phyloP scores from a whole-genome alignment of 2,329 filamentous ascomycete genomes.

The Diplocarpon rosae region DNA sequence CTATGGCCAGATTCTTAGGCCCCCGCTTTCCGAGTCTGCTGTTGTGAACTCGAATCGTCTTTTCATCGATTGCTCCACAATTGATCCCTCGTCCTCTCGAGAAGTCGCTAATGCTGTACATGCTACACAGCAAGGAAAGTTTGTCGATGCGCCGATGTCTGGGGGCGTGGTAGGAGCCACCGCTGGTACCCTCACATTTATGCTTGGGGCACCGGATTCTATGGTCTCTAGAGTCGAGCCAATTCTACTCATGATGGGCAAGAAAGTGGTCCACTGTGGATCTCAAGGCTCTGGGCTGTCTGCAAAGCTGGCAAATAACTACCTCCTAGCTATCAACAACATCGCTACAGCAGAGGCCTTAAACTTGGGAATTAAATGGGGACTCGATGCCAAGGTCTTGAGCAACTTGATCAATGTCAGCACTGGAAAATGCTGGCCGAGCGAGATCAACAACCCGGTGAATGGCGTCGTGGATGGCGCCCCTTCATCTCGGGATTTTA shows the following conservation, averaged over 20 bases:
- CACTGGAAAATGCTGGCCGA: constrained; percentile 93
- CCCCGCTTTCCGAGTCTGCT: constrained; percentile 38
- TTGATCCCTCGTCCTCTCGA: constrained; percentile 77
- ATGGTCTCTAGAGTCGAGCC: constrained; percentile 55
- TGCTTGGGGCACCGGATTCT: constrained; percentile 64
- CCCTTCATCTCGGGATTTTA: constrained; percentile 66
- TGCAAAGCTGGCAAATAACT: constrained; percentile 95
- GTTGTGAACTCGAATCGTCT: constrained; percentile 50
- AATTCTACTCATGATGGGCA: constrained; percentile 72
- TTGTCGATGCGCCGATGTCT: constrained; percentile 94
- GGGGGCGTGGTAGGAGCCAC: constrained; percentile 87
- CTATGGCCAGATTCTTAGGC: constrained; percentile 63
- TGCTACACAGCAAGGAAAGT: constrained; percentile 56
- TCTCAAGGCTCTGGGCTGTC: constrained; percentile 75
- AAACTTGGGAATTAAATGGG: constrained; percentile 44
- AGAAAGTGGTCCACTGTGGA: constrained; percentile 76
- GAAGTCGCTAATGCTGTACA: constrained; percentile 62
- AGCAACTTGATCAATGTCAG: constrained; percentile 85
- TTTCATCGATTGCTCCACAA: constrained; percentile 95
- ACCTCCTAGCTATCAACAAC: constrained; percentile 88
- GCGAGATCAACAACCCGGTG: constrained; percentile 91
- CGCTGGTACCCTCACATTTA: constrained; percentile 85
- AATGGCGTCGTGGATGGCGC: constrained; percentile 68
- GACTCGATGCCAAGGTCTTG: constrained; percentile 49
- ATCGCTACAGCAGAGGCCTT: constrained; percentile 49